Evolutionary conservation across 2,329 filamentous ascomycete species (phyloP), one percentile per base, ranked within the genome.

Genomic region (Chrysoporthe austroafricana): DNA sequence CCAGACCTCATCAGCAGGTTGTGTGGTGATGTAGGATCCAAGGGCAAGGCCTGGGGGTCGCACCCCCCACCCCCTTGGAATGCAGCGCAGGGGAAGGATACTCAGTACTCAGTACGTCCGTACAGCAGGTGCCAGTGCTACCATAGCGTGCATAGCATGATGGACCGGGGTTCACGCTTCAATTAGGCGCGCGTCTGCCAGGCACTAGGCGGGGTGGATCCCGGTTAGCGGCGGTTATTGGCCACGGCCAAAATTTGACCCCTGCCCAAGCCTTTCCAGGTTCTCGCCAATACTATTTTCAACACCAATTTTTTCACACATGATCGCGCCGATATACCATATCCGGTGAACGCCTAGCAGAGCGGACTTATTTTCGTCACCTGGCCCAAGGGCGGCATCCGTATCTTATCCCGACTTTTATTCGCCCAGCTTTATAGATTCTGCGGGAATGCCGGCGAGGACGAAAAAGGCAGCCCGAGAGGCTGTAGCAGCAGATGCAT

Each of bases 101-200:
- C 16, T 39, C 16, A 14, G 3, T 16, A 21, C 26, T 26, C 18
- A 46, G 34, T 67, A 34, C 43, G 21, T 14, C 42, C 42, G 26
- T 26, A 13, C 8, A 59, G 8, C 58, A 32, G 13, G 2, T n/a
- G 26, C 39, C n/a, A 36, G 43, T 26, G 16, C 32, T 32, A 39
- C 26, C 26, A 26, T 26, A 2, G 26, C 26, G 26, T 26, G 26
- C 26, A 26, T 26, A 26, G 26, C 26, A 26, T 34, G 32, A 8
- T 6, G 48, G 50, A 0, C 1, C 59, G 32, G 21, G 14, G 21
- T 34, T 61, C 39, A 34, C 42, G 42, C 42, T n/a, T 61, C 44
- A 4, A 13, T 57, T 63, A 67, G 63, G 68, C 68, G 68, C 68
- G 68, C 68, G 68, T 69, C 62, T 67, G 57, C 57, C 43, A 62